These are phyloP conservation scores for Penicillium decumbens DNA, from an alignment of 2,329 filamentous ascomycete species.

Conservation along the genomic window DNA sequence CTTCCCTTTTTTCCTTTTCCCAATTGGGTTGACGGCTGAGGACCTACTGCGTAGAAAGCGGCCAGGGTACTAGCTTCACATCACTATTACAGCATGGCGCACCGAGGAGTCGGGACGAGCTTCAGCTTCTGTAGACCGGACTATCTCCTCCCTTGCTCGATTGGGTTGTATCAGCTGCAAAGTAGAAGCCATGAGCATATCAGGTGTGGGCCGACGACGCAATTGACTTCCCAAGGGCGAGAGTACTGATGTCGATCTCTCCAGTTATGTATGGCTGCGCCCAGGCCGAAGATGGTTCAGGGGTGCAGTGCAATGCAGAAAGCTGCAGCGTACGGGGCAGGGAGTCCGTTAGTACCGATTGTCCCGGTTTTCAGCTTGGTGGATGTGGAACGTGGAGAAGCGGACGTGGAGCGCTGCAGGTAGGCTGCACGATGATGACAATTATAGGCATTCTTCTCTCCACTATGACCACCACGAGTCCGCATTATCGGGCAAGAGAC, in stretches of 20 bases:
- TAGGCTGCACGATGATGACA: slow-evolving; percentile 8
- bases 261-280: neutral
- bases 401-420: slow-evolving; percentile 1
- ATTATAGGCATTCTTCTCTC: slow-evolving; percentile 1
- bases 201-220: neutral
- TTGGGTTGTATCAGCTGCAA: slow-evolving; percentile 1
- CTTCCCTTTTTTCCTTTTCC: neutral
- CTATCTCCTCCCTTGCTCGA: neutral
- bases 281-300: neutral
- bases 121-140: slow-evolving; percentile 5
- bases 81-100: neutral
- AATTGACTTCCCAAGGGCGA: neutral
- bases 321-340: neutral
- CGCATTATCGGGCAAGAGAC: neutral
- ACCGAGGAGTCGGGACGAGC: slow-evolving; percentile 3
- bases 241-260: neutral
- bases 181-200: neutral
- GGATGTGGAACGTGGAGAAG: slow-evolving; percentile 12
- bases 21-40: neutral
- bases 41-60: neutral
- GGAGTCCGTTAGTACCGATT: neutral
- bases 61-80: neutral
- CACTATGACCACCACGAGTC: slow-evolving; percentile 7
- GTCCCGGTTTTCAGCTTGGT: slow-evolving; percentile 7
- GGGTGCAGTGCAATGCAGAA: slow-evolving; percentile 1